Evolutionary conservation across 306 rosid species (phyloP), one percentile per base, ranked within the genome.

Genomic region (Abrus pulchellus): DNA sequence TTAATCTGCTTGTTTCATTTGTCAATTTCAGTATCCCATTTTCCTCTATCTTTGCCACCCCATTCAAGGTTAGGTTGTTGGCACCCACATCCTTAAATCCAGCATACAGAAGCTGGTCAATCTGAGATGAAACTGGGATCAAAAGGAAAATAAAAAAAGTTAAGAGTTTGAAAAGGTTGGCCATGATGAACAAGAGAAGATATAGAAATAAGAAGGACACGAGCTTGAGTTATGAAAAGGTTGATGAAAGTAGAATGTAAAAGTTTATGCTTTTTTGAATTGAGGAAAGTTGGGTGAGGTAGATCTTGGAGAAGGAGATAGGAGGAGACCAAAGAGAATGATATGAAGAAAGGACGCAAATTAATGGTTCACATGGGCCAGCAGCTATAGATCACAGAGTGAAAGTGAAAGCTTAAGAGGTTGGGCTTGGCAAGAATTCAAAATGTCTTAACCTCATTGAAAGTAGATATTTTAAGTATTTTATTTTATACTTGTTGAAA

Each of bases 21-120:
- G 98, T 94, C 36, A 94, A 74, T 43, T 73, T 87, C 32, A 94
- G 62, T 27, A 92, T 79, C 9, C 98, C 97, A 34, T 68, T 87
- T 11, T 68, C 44, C 34, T 83, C 63, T 7, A 92, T 84, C 44
- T 90, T 82, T 6, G 98, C 92, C 1, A 71, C 47, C 9, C 92
- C 97, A 6, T 53, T 80, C 30, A 94, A 59, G 60, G 94, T 76
- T 13, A 94, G 36, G 32, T 92, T 90, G 62, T 87, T 86, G 66
- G 89, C 14, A 14, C 81, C 86, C 12, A 32, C 85, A 61, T 77
- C 78, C 27, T 77, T 84, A 76, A 94, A 94, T 34, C 98, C 97
- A 34, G 91, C 1, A 33, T 43, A 90, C 53, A 84, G 67, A 43
- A 94, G 70, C 33, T 86, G 83, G 40, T 68, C 88, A 28, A 53